Evolutionary conservation across 352 stramenopile species (phyloP).

Genomic region (Globisporangium lucens): DNA sequence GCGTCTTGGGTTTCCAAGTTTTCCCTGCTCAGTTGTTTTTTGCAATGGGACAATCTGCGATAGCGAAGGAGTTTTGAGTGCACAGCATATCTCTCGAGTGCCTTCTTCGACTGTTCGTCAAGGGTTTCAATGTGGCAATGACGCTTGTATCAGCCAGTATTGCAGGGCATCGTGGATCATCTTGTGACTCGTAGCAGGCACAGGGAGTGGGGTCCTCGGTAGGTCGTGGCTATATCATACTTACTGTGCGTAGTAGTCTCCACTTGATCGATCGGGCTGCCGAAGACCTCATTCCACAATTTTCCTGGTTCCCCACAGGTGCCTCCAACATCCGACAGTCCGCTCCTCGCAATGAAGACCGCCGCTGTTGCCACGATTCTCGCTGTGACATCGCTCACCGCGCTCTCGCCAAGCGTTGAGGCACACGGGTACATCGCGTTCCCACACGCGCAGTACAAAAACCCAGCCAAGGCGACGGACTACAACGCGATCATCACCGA

Average conservation of each 20-base stretch:
- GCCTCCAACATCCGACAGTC: background rate
- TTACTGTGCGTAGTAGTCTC: too few species aligned
- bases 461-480: conserved; percentile 27
- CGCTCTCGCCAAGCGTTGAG: background rate
- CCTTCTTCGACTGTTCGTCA: background rate
- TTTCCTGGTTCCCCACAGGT: background rate
- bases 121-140: background rate
- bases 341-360: background rate
- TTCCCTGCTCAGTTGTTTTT: background rate
- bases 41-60: background rate
- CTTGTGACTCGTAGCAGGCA: background rate
- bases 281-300: background rate
- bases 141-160: background rate
- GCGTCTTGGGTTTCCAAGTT: too few species aligned
- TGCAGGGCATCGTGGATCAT: background rate
- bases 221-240: background rate
- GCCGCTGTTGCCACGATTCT: background rate
- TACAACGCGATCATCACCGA: conserved; percentile 26
- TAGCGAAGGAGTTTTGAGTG: background rate
- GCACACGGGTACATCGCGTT: conserved; percentile 57
- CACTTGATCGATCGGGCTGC: background rate
- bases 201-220: background rate
- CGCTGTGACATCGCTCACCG: background rate
- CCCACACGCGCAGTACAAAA: conserved; percentile 36
- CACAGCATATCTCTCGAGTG: background rate